A percentile compares a stretch with the other conserved stretches of the same genome.
phyloP scores from a whole-genome alignment of 2,329 filamentous ascomycete genomes.

The Exserohilum turcica region DNA sequence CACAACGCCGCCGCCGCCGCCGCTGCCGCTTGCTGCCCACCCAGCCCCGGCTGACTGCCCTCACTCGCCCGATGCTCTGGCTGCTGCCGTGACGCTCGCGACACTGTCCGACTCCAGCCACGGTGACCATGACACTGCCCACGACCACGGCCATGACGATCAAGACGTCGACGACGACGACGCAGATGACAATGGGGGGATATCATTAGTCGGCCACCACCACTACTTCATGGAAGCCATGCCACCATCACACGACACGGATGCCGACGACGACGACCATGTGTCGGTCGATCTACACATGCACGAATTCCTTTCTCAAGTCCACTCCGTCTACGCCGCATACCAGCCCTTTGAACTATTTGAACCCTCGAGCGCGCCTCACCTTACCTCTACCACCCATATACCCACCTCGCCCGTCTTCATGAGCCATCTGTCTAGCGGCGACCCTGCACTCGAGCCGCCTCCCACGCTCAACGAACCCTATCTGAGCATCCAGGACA shows the following conservation, averaged over 20 bases:
- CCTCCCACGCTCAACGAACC: conserved; percentile 33
- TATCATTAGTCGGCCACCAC: conserved; percentile 30
- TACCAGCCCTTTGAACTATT: conserved; percentile 11
- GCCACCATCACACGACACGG: conserved; percentile 5
- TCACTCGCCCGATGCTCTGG: conserved; percentile 29
- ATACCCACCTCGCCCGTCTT: conserved; percentile 15
- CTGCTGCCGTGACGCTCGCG: conserved; percentile 36
- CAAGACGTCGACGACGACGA: conserved; percentile 12
- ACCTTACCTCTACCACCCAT: conserved; percentile 21
- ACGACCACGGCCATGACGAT: background rate
- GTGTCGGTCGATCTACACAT: conserved; percentile 7
- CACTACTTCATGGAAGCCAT: conserved; percentile 17
- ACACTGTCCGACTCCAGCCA: conserved; percentile 37
- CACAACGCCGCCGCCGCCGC: conserved; percentile 18
- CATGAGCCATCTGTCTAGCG: conserved; percentile 20
- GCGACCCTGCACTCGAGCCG: conserved; percentile 28
- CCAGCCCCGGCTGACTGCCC: conserved; percentile 12
- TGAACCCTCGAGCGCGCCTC: conserved; percentile 11
- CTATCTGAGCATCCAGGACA: conserved; percentile 37
- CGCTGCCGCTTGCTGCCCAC: conserved; percentile 7
- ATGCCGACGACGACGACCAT: conserved; percentile 4
- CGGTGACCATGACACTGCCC: conserved; percentile 11
- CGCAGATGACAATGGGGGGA: conserved; percentile 33
- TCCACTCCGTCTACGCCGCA: conserved; percentile 17
- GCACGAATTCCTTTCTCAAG: conserved; percentile 26